These are phyloP conservation scores for Dactylonectria macrodidyma DNA, from an alignment of 2,329 filamentous ascomycete species.

Conservation along the genomic window DNA sequence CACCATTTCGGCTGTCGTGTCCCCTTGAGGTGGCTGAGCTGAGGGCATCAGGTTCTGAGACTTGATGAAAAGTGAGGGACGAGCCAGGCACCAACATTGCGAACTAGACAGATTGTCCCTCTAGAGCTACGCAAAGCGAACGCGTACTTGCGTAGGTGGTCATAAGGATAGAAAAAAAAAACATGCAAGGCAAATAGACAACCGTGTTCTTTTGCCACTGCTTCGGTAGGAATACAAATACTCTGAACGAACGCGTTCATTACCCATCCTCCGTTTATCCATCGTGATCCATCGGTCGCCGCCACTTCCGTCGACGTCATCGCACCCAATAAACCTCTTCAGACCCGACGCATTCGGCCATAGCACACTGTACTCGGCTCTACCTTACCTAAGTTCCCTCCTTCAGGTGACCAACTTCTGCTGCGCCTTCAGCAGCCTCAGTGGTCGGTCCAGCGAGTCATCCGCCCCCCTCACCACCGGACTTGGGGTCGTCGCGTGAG, in stretches of 20 bases:
- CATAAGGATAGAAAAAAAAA: too few relatives aligned
- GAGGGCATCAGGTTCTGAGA: neutral
- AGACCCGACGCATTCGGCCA: neutral
- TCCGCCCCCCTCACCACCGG: conserved; percentile 12
- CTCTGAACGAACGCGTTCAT: neutral
- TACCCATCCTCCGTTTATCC: neutral
- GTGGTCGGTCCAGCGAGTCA: conserved; percentile 24
- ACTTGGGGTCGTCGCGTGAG: conserved; percentile 21
- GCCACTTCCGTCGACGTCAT: conserved; percentile 1
- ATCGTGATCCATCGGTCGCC: neutral
- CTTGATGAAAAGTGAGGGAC: neutral
- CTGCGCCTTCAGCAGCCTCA: conserved; percentile 9
- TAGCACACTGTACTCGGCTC: neutral
- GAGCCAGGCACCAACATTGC: conserved; percentile 11
- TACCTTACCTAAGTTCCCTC: neutral
- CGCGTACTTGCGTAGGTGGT: neutral
- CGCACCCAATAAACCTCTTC: neutral
- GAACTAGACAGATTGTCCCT: conserved; percentile 4
- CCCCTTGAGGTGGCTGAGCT: too few relatives aligned
- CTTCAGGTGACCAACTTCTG: conserved; percentile 17
- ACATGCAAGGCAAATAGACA: neutral
- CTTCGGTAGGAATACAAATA: neutral
- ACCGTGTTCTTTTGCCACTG: conserved; percentile 18
- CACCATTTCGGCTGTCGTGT: too few relatives aligned
- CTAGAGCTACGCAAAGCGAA: conserved; percentile 4